Percentiles rank a stretch among this genome's conserved stretches.
These are phyloP conservation scores for Alternaria arbusti DNA, from an alignment of 2,329 filamentous ascomycete genomes.

Conservation along the genomic window DNA sequence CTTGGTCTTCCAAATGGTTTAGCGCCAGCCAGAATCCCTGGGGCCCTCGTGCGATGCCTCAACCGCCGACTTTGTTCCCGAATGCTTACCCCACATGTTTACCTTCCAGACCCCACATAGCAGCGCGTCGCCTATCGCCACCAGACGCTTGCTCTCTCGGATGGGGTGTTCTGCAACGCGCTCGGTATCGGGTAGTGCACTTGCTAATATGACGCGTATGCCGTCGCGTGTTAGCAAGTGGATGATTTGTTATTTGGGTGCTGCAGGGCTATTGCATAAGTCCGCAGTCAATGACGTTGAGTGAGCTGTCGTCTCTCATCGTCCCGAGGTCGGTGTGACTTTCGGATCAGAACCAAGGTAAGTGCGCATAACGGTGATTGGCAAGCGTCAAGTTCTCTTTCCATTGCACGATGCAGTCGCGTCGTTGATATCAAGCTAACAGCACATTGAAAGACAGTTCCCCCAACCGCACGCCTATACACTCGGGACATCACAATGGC, in stretches of 20 bases:
- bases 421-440: background rate
- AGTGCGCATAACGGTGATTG: constrained; percentile 12
- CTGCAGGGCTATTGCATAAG: background rate
- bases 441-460: background rate
- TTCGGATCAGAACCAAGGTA: constrained; percentile 19
- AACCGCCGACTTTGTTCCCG: background rate
- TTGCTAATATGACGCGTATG: background rate
- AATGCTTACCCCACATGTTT: constrained; percentile 2
- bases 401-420: background rate
- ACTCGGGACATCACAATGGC: constrained; percentile 20
- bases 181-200: constrained; percentile 1
- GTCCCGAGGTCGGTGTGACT: constrained; percentile 9
- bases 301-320: constrained; percentile 9
- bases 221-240: background rate
- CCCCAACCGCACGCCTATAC: background rate
- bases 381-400: background rate
- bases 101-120: background rate
- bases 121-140: background rate
- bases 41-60: background rate
- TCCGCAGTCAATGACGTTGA: background rate
- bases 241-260: background rate
- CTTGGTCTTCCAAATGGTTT: background rate
- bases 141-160: background rate
- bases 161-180: background rate
- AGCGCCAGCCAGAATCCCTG: background rate